Conservation (phyloP, 2,329 filamentous ascomycete genomes). For the Botryotinia calthae region DNA sequence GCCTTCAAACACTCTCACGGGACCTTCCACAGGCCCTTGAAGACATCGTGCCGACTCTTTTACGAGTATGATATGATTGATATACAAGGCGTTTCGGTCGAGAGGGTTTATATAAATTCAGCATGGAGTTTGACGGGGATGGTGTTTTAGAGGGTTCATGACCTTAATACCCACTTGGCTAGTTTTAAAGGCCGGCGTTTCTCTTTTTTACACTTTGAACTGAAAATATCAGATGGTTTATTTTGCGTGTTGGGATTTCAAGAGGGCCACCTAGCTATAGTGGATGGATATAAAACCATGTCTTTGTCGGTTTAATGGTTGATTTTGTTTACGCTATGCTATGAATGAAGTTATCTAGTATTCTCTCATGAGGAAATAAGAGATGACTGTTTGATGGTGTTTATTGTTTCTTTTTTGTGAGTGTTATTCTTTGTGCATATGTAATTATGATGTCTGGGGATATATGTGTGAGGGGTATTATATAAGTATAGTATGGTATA, state of each 20-base stretch:
- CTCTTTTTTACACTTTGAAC: background rate
- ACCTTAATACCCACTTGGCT: slow-evolving; percentile 1
- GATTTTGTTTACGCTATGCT: background rate
- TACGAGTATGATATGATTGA: slow-evolving; percentile 13
- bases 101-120: background rate
- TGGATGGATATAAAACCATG: background rate
- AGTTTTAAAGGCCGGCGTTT: slow-evolving; percentile 6
- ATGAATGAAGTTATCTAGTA: background rate
- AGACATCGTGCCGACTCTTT: background rate
- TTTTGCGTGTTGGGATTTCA: background rate
- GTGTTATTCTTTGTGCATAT: background rate
- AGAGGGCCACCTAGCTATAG: background rate
- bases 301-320: background rate
- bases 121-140: slow-evolving; percentile 17
- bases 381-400: background rate
- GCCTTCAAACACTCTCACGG: background rate
- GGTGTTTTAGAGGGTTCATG: background rate
- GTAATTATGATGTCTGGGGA: no score
- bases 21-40: background rate
- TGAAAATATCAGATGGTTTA: background rate
- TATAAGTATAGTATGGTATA: no score
- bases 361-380: background rate
- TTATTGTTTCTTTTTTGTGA: background rate
- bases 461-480: no score
- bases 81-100: slow-evolving; percentile 13